Evolutionary conservation across 2,329 filamentous ascomycete genomes (phyloP), one percentile per base, ranked within the genome.

Genomic region (Corynespora cassiicola): DNA sequence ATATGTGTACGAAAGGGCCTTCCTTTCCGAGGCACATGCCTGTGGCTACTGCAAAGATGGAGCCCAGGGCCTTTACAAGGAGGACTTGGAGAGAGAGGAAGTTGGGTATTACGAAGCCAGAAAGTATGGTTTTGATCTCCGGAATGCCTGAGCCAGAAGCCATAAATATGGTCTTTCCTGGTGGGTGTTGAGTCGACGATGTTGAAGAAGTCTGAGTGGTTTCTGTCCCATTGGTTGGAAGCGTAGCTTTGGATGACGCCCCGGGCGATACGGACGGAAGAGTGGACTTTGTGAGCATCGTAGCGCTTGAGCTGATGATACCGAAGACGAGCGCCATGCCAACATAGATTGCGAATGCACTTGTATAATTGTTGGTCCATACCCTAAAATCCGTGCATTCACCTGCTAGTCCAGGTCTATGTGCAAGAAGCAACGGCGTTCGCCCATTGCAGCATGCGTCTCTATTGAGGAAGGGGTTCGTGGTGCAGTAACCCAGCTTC

Each of bases 21-120:
- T 84, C 80, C 63, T 84, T 83, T 1, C 81, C 81, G 4, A 84
- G 61, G 51, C 76, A 81, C 76, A 83, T 79, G 10, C 79, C 78
- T 1, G 79, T 80, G 0, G 78, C 73, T 2, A 84, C 80, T 1
- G 79, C 79, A 47, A 83, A 81, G 5, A 77, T 65, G 2, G 79
- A 75, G 8, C 80, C 80, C n/a, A 82, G 66, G 1, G 75, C 79
- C 65, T 83, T 83, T 39, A 81, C 74, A 10, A 77, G 32, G 3
- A 84, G 64, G 6, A 80, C 78, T 42, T 76, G 78, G 47, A 80
- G 64, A 41, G 75, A 74, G 2, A 84, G 70, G 44, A 82, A 80
- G 29, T 77, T 70, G 1, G 78, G 79, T 28, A 83, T 82, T 10
- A 78, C 76, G 56, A 82, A 83, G n/a, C 80, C 79, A 3, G 76